Base-by-base conservation (phyloP, 139 green algal genomes). In the Coelastrella sp. region DNA sequence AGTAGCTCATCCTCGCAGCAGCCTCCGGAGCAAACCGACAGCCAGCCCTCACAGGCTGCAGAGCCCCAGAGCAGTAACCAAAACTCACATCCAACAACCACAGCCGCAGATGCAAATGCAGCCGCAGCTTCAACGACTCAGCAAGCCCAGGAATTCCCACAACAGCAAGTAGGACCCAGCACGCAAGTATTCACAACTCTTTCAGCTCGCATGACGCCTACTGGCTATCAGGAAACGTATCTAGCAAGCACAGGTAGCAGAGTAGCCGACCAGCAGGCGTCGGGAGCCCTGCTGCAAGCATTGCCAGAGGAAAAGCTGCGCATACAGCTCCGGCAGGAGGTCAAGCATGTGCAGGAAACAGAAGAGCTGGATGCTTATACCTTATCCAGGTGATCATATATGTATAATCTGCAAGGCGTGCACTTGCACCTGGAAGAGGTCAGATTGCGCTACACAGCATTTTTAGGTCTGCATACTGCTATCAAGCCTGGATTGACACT, bases 301-400 rank as follows among this genome's bases (percentile, higher is more conserved):
- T 64, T 87, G 61, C 81, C 61, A 4, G 23, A 59, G 5, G 81
- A 87, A 47, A 54, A 57, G 64, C 32, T 87, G 81, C 61, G 81
- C 10, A 74, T 87, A 5, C 81, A 20, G 3, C 5, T 87, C 13
- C 16, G 22, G 7, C 61, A 87, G 5, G 81, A 87, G 54, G 22
- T 11, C 5, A 76, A 77, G 32, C 13, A 87, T 23, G 22, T 60
- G 32, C 7, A 32, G 64, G 81, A 47, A 23, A 68, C 20, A 17
- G 32, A 19, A 32, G 16, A 74, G 64, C 22, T 87, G 5, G 81
- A 87, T 54, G 81, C 61, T 4, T 87, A 87, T 47, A 87, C 23
- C 23, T 59, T 87, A 5, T 78, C 81, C 22, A 87, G 81, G 81
- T 87, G 13, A 3, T 64, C 47, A 5, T 5, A 17, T n/a, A 22